phyloP scores from a whole-genome alignment of 2,329 filamentous ascomycete species.

The Tricladium varicosporioides region DNA sequence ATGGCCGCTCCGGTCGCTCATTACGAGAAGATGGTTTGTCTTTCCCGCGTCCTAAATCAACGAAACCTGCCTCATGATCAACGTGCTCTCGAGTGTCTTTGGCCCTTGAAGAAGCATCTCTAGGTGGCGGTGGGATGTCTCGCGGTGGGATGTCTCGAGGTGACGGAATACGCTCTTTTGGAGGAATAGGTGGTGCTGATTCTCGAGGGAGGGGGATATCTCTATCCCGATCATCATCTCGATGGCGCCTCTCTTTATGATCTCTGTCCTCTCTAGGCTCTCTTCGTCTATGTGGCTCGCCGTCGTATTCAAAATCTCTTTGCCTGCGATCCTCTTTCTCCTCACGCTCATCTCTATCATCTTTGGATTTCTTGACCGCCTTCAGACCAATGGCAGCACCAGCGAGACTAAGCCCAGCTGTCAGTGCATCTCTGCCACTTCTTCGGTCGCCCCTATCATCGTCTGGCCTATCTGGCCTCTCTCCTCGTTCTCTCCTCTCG shows the following conservation, averaged over 20 bases:
- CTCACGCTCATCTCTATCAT: conserved; percentile 29
- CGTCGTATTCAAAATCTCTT: conserved; percentile 24
- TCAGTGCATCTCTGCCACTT: conserved; percentile 28
- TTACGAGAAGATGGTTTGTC: conserved; percentile 37
- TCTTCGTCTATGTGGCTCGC: conserved; percentile 27
- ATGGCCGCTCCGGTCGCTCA: conserved; percentile 35
- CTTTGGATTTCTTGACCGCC: conserved; percentile 29
- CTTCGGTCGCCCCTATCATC: conserved; percentile 27
- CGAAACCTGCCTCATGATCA: background rate
- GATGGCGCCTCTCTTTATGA: conserved; percentile 23
- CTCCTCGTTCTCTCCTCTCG: conserved; percentile 1
- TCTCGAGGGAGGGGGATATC: background rate
- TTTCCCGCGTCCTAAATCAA: background rate
- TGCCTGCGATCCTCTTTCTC: conserved; percentile 24
- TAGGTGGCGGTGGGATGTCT: conserved; percentile 8
- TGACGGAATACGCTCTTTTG: background rate
- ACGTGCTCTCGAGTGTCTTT: conserved; percentile 4
- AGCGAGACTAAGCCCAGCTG: conserved; percentile 33
- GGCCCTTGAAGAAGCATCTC: conserved; percentile 4
- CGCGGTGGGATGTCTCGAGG: background rate
- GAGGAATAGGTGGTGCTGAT: background rate
- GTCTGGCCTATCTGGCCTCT: conserved; percentile 8
- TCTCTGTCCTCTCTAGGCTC: conserved; percentile 26
- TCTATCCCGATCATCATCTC: conserved; percentile 21
- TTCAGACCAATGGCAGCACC: conserved; percentile 33